Evolutionary conservation across 768 basidiomycete species (phyloP).

Genomic region (Amanita polypyramis): DNA sequence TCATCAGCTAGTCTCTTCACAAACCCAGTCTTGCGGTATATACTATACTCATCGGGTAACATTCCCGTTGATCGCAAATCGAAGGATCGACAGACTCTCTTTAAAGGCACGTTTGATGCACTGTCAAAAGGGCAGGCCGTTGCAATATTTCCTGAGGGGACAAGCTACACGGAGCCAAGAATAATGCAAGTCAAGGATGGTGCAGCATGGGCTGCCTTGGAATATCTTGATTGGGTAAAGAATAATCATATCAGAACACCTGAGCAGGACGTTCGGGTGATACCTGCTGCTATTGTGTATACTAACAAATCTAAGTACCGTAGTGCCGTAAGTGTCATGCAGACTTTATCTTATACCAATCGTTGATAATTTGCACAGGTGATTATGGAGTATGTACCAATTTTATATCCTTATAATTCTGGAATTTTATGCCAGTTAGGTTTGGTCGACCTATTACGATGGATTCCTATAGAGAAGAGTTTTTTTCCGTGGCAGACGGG

Average conservation of each 20-base stretch:
- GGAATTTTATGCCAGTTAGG: slow-evolving; percentile 26
- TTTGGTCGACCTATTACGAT: slow-evolving; percentile 76
- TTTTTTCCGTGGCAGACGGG: slow-evolving; percentile 58
- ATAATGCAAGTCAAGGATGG: slow-evolving; percentile 94
- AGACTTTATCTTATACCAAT: slow-evolving; percentile 13
- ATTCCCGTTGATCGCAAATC: slow-evolving; percentile 95
- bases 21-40: slow-evolving; percentile 61
- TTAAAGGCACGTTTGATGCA: slow-evolving; percentile 83
- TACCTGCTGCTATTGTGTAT: slow-evolving; percentile 88
- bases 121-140: slow-evolving; percentile 74
- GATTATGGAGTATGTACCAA: slow-evolving; percentile 52
- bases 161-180: slow-evolving; percentile 86
- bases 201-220: slow-evolving; percentile 89
- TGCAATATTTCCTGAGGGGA: slow-evolving; percentile 91
- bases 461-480: slow-evolving; percentile 66
- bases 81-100: slow-evolving; percentile 82
- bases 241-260: slow-evolving; percentile 39
- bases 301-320: slow-evolving; percentile 95
- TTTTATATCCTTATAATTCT: background rate
- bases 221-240: slow-evolving; percentile 74
- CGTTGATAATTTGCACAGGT: slow-evolving; percentile 30
- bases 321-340: slow-evolving; percentile 55
- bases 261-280: slow-evolving; percentile 45
- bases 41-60: slow-evolving; percentile 87
- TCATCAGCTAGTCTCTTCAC: slow-evolving; percentile 62